Conservation (phyloP, 2,329 filamentous ascomycete species). For the Pseudopyricularia javanii region DNA sequence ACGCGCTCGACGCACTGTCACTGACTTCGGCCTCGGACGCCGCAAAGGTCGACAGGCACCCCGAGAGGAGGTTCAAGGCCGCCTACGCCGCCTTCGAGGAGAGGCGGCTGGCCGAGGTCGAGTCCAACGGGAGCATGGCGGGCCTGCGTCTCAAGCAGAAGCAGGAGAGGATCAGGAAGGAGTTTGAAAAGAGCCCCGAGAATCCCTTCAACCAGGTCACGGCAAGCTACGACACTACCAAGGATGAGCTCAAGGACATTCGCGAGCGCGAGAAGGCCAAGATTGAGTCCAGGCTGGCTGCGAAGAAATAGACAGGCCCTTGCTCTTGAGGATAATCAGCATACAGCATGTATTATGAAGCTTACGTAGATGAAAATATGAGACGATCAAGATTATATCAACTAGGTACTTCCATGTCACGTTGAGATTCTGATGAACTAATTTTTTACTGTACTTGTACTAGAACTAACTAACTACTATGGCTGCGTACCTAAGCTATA, state of each 20-base stretch:
- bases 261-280: constrained; percentile 56
- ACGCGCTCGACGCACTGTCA: constrained; percentile 77
- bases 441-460: too few relatives aligned
- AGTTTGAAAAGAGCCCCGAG: constrained; percentile 88
- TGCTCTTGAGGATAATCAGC: too few relatives aligned
- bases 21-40: constrained; percentile 39
- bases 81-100: constrained; percentile 78
- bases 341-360: too few relatives aligned
- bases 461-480: too few relatives aligned
- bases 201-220: constrained; percentile 89
- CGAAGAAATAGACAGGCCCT: constrained; percentile 7
- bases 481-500: too few relatives aligned
- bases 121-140: constrained; percentile 58
- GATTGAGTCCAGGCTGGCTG: constrained; percentile 58
- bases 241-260: constrained; percentile 61
- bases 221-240: constrained; percentile 63
- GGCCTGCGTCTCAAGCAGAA: constrained; percentile 75
- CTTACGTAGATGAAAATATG: too few relatives aligned
- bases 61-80: constrained; percentile 76
- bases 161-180: constrained; percentile 72
- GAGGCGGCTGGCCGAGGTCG: constrained; percentile 71
- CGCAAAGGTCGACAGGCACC: constrained; percentile 73
- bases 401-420: too few relatives aligned
- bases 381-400: too few relatives aligned
- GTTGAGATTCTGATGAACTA: too few relatives aligned